Evolutionary conservation across 176 grass and related monocot species (phyloP).

Genomic region (Coix lacrymajobi): DNA sequence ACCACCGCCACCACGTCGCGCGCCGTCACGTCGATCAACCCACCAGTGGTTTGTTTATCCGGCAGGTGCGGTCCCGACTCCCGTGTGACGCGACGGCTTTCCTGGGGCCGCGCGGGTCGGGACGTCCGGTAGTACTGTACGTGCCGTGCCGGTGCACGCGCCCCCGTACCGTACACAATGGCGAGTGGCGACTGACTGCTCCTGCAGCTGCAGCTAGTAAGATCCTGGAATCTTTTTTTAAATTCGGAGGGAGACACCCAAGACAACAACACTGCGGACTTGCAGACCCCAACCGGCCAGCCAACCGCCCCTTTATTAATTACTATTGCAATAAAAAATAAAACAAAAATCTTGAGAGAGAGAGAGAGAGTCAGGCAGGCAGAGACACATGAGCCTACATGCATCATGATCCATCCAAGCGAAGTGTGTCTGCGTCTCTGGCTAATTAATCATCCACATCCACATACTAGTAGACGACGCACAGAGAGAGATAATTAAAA

Average conservation of each 20-base stretch:
- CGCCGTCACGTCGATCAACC: neutral
- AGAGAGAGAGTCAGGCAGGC: too few relatives aligned
- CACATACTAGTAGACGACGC: too few relatives aligned
- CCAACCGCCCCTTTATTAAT: too few relatives aligned
- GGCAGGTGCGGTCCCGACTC: neutral
- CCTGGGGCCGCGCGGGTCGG: neutral
- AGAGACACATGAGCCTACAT: too few relatives aligned
- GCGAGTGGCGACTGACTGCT: too few relatives aligned
- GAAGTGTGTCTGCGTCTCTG: neutral
- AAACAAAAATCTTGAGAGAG: too few relatives aligned
- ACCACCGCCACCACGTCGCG: neutral
- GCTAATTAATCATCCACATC: neutral
- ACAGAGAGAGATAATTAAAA: neutral
- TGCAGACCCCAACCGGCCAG: neutral
- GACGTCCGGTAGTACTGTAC: too few relatives aligned
- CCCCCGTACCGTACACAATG: too few relatives aligned
- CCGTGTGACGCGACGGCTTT: neutral
- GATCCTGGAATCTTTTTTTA: conserved; percentile 21
- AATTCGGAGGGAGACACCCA: neutral
- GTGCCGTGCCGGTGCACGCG: neutral
- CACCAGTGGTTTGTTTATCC: too few relatives aligned
- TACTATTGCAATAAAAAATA: too few relatives aligned
- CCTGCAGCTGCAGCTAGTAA: neutral
- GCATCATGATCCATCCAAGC: too few relatives aligned
- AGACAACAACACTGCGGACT: neutral